Base-by-base conservation (phyloP, 306 rosid species). In the Purshia tridentata region DNA sequence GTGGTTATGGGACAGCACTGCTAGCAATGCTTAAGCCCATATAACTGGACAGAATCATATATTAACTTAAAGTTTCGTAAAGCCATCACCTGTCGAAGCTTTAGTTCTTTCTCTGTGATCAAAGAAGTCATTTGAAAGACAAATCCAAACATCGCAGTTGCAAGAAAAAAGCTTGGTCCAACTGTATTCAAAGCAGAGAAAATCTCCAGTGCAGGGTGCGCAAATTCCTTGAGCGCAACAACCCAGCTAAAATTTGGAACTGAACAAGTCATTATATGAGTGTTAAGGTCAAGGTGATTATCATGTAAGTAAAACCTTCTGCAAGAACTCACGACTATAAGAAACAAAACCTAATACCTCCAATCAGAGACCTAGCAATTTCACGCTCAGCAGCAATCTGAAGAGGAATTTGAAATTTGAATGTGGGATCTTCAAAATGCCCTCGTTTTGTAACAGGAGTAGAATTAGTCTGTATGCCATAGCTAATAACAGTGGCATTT, bases 351-450 rank as follows among this genome's bases (percentile, higher is more conserved):
- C 15, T 41, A 37, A 67, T 75, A 91, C 98, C 96, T 83, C 96
- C 89, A 80, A 93, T 87, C 41, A 93, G 87, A 72, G 76, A 75
- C 81, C 97, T 81, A 0, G 98, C 92, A 49, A 93, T 91, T 73
- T 93, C 98, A 41, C 97, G 89, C 84, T 91, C 97, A 0, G 95
- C 89, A 22, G 95, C 95, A 37, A 91, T 77, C 83, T 89, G 95
- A 72, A 91, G 92, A 7, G 97, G 95, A 53, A 91, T 62, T 63
- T 87, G 95, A 82, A 91, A 91, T 39, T 82, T 47, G 48, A 18
- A 18, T 16, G 88, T 87, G 23, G 95, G 91, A 22, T 91, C 92
- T 78, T 91, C 84, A 67, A 56, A 82, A 1, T 45, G 69, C 46
- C 97, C 97, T 77, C 91, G 69, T 66, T 42, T 67, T 48, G 40